Evolutionary conservation across 441 rosid species (phyloP), one percentile per base, ranked within the genome.

Genomic region (Erodium trifolium): DNA sequence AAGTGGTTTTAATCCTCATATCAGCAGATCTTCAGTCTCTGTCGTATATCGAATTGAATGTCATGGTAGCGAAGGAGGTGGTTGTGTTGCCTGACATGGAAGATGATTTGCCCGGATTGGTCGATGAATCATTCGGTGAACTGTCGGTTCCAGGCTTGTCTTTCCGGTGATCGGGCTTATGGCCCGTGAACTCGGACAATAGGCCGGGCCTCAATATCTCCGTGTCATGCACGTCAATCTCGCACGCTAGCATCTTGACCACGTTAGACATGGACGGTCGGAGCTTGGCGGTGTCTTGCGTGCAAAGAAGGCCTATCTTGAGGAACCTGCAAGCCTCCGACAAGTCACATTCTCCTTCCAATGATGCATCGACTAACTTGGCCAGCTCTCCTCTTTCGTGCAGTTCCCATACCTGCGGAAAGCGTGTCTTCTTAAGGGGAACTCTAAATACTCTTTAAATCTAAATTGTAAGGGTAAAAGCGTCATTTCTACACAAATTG

Each of bases 271-370:
- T 88, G 49, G 74, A 31, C 63, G 93, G 93, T 35, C 93, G 75
- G 43, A 75, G 78, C 72, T 79, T 83, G 12, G 90, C 80, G 76
- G 47, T 59, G 41, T 84, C 87, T 72, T 87, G 92, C 53, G 87
- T 85, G 86, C 92, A 85, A 11, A 87, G 81, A 53, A 87, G 87
- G 4, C 82, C 86, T 51, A 87, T 78, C 79, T 82, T 87, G 63
- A 87, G 68, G 78, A 69, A 87, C 55, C 63, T 82, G 66, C 72
- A 66, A 62, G 82, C 86, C 73, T 84, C 92, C 72, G 79, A 84
- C 7, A 34, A 53, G 3, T 82, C 75, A 12, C 47, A 78, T 65
- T 82, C 79, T 5, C 66, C 80, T 2, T 66, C 45, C 73, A 84
- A 14, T 19, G 79, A 73, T 17, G 72, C 0, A 65, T 84, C 92